Percentiles rank a stretch among this genome's conserved stretches.
Evolutionary conservation across 164 flowering plant genomes (phyloP).

Genomic region (Litsea cubeba): DNA sequence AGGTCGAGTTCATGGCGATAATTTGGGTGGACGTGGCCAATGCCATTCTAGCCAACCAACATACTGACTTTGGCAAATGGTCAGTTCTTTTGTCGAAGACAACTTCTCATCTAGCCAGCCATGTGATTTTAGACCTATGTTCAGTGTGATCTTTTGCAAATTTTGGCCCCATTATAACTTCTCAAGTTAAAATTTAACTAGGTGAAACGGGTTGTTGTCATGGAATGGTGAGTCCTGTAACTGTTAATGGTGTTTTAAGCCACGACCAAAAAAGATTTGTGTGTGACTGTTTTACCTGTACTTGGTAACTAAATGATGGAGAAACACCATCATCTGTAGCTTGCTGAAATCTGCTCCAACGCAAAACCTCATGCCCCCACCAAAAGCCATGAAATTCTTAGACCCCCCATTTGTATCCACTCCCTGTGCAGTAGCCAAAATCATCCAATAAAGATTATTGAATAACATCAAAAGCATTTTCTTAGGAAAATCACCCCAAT

Average conservation of each 20-base stretch:
- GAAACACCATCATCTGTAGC: conserved; percentile 32
- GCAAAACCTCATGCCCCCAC: conserved; percentile 43
- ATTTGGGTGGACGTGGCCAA: too few species aligned
- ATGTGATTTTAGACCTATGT: not conserved
- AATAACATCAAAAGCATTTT: too few species aligned
- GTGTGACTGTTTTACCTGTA: conserved; percentile 26
- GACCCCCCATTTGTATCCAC: conserved; percentile 21
- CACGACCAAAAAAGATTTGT: too few species aligned
- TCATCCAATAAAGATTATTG: not conserved
- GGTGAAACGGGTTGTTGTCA: too few species aligned
- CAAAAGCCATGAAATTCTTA: conserved; percentile 43
- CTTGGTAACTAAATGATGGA: conserved; percentile 30
- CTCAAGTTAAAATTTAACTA: too few species aligned
- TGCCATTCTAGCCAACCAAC: too few species aligned
- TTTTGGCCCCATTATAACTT: not conserved
- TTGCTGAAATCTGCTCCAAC: conserved; percentile 39
- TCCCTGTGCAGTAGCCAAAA: conserved; percentile 12
- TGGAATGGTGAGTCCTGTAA: too few species aligned
- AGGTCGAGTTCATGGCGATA: not conserved
- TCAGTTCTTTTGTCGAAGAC: too few species aligned
- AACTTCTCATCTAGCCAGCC: not conserved
- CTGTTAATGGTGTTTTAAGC: too few species aligned
- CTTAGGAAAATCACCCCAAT: not conserved
- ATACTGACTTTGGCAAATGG: too few species aligned
- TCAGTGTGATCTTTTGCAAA: too few species aligned